Percentiles rank a stretch among this genome's conserved stretches.
phyloP scores from a whole-genome alignment of 805 yeast species.

The Ogataea trehaloabstinens region DNA sequence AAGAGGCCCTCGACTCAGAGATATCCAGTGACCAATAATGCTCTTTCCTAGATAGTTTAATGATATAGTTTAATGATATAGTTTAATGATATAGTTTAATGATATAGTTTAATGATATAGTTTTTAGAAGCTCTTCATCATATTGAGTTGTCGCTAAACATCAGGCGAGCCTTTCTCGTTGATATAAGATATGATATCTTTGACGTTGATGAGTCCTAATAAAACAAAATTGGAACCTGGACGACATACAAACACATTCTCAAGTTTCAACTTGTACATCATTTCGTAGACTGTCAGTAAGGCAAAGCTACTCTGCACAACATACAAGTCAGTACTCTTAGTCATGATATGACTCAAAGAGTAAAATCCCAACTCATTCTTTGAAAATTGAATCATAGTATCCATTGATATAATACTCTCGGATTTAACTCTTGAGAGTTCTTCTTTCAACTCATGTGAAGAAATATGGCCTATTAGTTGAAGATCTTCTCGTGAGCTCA shows the following conservation, averaged over 20 bases:
- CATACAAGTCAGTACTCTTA: slow-evolving; percentile 17
- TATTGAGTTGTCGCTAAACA: no score
- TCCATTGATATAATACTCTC: slow-evolving; percentile 14
- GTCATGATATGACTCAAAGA: slow-evolving; percentile 17
- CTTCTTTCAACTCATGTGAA: slow-evolving; percentile 34
- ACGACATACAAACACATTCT: slow-evolving; percentile 30
- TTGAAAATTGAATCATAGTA: slow-evolving; percentile 16
- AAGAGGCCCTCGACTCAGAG: background rate
- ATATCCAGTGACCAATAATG: background rate
- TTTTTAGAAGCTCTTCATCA: no score
- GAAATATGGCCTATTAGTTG: slow-evolving; percentile 44
- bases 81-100: no score
- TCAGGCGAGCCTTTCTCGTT: background rate
- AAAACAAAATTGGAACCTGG: slow-evolving; percentile 26
- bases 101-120: no score
- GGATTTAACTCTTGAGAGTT: slow-evolving; percentile 16
- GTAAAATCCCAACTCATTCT: slow-evolving; percentile 12
- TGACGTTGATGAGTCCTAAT: slow-evolving; percentile 36
- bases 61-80: no score
- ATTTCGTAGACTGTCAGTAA: slow-evolving; percentile 36
- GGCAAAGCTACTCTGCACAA: slow-evolving; percentile 30
- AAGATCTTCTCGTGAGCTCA: slow-evolving; percentile 33
- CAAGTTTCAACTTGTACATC: slow-evolving; percentile 38
- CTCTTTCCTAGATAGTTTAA: background rate
- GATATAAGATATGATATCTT: slow-evolving; percentile 26